Conservation (phyloP, 805 yeast species). For the Metschnikowia lochheadii region DNA sequence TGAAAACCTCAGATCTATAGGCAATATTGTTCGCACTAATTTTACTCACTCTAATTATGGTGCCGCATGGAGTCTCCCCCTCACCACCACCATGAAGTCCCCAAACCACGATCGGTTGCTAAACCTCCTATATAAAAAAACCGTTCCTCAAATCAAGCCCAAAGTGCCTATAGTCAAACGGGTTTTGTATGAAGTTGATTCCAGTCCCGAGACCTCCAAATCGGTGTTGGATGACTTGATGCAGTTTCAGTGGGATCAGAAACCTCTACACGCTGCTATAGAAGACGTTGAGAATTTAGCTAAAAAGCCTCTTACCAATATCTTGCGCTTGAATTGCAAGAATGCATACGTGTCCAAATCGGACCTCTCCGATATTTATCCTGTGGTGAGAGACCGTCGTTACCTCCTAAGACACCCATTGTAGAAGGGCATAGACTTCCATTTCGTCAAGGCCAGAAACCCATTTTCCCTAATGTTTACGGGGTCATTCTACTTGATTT, state of each 20-base stretch:
- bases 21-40: neutral
- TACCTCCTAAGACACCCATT: slow-evolving; percentile 22
- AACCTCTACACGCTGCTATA: slow-evolving; percentile 24
- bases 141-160: slow-evolving; percentile 27
- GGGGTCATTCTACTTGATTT: slow-evolving; percentile 52
- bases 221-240: slow-evolving; percentile 27
- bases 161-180: slow-evolving; percentile 26
- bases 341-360: slow-evolving; percentile 33
- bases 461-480: slow-evolving; percentile 41
- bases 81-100: neutral
- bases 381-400: slow-evolving; percentile 29
- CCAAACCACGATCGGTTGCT: slow-evolving; percentile 25
- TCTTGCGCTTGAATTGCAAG: slow-evolving; percentile 36
- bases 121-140: slow-evolving; percentile 27
- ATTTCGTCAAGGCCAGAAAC: slow-evolving; percentile 48
- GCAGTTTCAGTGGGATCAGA: slow-evolving; percentile 30
- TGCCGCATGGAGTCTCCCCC: neutral
- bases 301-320: slow-evolving; percentile 14
- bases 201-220: slow-evolving; percentile 5
- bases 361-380: slow-evolving; percentile 40
- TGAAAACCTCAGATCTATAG: neutral
- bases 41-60: neutral
- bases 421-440: slow-evolving; percentile 27
- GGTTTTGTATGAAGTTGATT: slow-evolving; percentile 23
- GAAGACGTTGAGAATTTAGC: slow-evolving; percentile 19